These are phyloP conservation scores for Kazachstania martiniae DNA, from an alignment of 805 yeast species.

Conservation along the genomic window DNA sequence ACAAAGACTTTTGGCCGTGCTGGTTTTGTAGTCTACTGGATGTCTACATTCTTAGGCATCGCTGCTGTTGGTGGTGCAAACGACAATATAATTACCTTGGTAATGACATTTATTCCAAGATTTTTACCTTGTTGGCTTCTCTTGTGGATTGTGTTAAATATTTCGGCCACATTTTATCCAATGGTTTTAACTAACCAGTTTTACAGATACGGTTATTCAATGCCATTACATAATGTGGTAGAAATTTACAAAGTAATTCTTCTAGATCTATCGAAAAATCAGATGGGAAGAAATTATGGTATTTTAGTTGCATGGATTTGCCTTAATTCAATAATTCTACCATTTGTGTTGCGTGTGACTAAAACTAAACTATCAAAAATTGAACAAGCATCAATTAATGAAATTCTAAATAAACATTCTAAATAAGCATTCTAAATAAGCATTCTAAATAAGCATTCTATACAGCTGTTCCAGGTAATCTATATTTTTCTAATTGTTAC, in stretches of 20 bases:
- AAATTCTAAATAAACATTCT: no score
- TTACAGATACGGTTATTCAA: conserved; percentile 52
- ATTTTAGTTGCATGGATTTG: conserved; percentile 51
- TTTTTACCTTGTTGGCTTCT: conserved; percentile 60
- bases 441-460: no score
- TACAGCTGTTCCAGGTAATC: no score
- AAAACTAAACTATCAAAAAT: no score
- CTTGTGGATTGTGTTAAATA: conserved; percentile 56
- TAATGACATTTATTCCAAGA: conserved; percentile 49
- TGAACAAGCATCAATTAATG: no score
- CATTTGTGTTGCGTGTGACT: conserved; percentile 27
- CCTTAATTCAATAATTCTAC: conserved; percentile 34
- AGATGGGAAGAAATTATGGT: conserved; percentile 52
- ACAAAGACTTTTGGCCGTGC: conserved; percentile 48
- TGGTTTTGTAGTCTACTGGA: conserved; percentile 71
- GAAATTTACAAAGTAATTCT: conserved; percentile 52
- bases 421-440: no score
- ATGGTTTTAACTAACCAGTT: conserved; percentile 44
- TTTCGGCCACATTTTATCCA: conserved; percentile 60
- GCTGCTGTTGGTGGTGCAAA: conserved; percentile 67
- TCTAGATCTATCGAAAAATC: conserved; percentile 43
- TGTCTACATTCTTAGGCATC: conserved; percentile 57
- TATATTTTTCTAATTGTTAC: no score
- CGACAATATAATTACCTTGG: conserved; percentile 48
- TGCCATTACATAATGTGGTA: conserved; percentile 58